Base-by-base conservation (phyloP, 805 yeast genomes). In the Teunomyces panamensis region DNA sequence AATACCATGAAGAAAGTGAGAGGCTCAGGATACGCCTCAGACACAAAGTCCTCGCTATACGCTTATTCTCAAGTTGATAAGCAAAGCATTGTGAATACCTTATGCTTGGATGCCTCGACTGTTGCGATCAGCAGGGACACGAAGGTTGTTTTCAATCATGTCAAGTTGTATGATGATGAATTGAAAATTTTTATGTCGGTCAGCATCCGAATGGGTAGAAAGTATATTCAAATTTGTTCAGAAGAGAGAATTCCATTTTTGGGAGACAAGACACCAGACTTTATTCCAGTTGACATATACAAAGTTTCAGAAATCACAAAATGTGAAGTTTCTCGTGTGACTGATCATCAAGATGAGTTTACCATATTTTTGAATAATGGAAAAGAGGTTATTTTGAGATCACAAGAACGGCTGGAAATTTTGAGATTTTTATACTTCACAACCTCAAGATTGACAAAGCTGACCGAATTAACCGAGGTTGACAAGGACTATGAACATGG, bases 381-480 rank as follows among this genome's bases (percentile, higher is more conserved):
- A 17, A 51, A 55, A 29, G 64, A 57, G 17, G 55, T 69, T 2
- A 64, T 65, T 1, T 53, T 73, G 17, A 57, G 64, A 32, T 67
- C 76, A 1, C 55, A 61, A 3, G 75, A 70, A 43, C 54, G 74
- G 46, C 68, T 55, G 58, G 92, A 86, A 55, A 84, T 87, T n/a
- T 76, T 87, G 65, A 72, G 90, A 54, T 78, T 85, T 51, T 62
- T 87, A 35, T 84, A 85, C 55, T 85, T 84, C 56, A 79, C 89
- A 0, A 81, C 84, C 46, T 81, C 82, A 14, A 74, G 80, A 57
- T 65, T 71, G 24, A 73, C 70, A 32, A 75, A 74, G 43, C 69
- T 67, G 27, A 49, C 53, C n/a, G 49, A 28, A 37, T 43, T 55
- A 29, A 60, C 54, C 24, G 60, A 59, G 17, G 43, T 20, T 2